Evolutionary conservation across 306 rosid genomes (phyloP), one percentile per base, ranked within the genome.

Genomic region (Vigna reflexopilosa): DNA sequence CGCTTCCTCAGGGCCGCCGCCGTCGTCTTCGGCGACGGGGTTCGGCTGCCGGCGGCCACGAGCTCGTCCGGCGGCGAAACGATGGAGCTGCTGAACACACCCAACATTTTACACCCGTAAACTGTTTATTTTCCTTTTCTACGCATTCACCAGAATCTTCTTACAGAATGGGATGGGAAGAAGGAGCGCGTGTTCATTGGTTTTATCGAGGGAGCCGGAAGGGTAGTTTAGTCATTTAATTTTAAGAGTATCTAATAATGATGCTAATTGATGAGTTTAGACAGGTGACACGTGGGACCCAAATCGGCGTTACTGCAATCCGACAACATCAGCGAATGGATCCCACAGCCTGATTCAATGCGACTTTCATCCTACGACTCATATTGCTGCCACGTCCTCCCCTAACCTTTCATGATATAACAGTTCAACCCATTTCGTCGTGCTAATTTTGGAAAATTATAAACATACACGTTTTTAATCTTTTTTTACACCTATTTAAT

Each of bases 51-150:
- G 75, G 98, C 98, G 55, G 93, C 90, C 2, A 95, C 91, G 0
- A 95, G 85, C 90, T 95, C 98, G 9, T 92, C 98, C 28, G 98
- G 98, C 42, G 98, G 95, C 0, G 97, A 89, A 16, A 92, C 87
- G 16, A 95, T 77, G 32, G 92, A 88, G 83, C 95, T 86, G 87
- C 98, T 89, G 83, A 95, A 95, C 16, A 95, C 84, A 5, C 96
- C 98, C 87, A 92, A 84, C 98, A 95, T 94, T 50, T 19, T 65
- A 42, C 50, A 44, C 63, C 10, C 15, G 1, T 2, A 47, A 56
- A 5, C 30, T 55, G 0, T 42, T 22, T 40, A 15, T 67, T 49
- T 50, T 5, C 40, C 38, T 30, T 44, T 47, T 57, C 20, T 79
- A 38, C 1, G 17, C 40, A 58, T 9, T 49, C 34, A 34, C 30